These are phyloP conservation scores for Peniophora sp. DNA, from an alignment of 1,284 basidiomycete genomes.

Conservation along the genomic window DNA sequence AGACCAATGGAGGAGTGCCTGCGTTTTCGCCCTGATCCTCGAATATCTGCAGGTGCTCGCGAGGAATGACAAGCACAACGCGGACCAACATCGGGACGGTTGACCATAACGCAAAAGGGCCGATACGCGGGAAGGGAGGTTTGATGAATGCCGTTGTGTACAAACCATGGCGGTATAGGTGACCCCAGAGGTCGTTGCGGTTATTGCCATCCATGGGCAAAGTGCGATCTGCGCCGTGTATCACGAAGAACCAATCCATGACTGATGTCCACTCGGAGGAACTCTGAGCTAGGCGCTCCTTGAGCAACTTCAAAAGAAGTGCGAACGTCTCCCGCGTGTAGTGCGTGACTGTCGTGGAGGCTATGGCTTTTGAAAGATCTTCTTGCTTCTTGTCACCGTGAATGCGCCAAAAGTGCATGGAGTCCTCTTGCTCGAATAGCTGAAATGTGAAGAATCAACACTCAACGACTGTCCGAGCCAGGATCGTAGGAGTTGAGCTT, in stretches of 20 bases:
- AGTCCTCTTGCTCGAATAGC: slow-evolving; percentile 38
- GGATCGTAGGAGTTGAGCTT: not conserved
- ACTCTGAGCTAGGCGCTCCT: slow-evolving; percentile 14
- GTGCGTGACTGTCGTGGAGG: slow-evolving; percentile 22
- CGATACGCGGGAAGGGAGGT: slow-evolving; percentile 4
- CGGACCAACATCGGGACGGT: slow-evolving; percentile 15
- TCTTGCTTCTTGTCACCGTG: slow-evolving; percentile 8
- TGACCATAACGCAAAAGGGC: slow-evolving; percentile 20
- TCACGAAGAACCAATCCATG: slow-evolving; percentile 21
- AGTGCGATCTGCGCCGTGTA: slow-evolving; percentile 15
- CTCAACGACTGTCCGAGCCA: slow-evolving; percentile 5
- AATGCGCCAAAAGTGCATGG: slow-evolving; percentile 12
- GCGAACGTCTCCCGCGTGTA: slow-evolving; percentile 39
- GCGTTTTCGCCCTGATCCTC: slow-evolving; percentile 9
- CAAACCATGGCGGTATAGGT: slow-evolving; percentile 25
- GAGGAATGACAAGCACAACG: slow-evolving; percentile 28
- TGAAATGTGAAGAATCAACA: not conserved
- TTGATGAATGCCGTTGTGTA: slow-evolving; percentile 11
- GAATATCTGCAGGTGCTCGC: slow-evolving; percentile 19
- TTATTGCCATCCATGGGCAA: slow-evolving; percentile 24
- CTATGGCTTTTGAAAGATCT: slow-evolving; percentile 15
- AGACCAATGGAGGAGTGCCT: slow-evolving; percentile 23
- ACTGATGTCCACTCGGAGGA: slow-evolving; percentile 19
- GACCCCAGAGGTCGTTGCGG: slow-evolving; percentile 26
- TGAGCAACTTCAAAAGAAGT: slow-evolving; percentile 30